Base-by-base conservation (phyloP, 2,329 filamentous ascomycete genomes). In the Aspergillus jensenii region DNA sequence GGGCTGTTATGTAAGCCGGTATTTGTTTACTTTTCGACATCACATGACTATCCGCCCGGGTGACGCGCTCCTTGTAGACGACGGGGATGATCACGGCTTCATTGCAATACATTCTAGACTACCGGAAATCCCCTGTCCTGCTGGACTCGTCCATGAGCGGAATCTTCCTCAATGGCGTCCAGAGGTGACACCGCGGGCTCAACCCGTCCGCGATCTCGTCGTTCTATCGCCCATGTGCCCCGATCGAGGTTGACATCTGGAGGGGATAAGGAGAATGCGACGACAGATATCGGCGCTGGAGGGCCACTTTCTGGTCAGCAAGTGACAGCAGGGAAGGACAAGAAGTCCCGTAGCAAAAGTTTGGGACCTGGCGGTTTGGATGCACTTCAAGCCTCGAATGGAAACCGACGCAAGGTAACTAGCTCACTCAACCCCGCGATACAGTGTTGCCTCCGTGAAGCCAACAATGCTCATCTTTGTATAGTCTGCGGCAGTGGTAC, bases 261-360 rank as follows among this genome's bases (percentile, higher is more conserved):
- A 39, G 76, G 81, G 62, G 88, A 91, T 68, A 92, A 91, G 74
- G 91, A 96, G 71, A 96, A 96, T 81, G 83, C 84, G 69, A 90
- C 88, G 3, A 77, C 87, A 44, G 87, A 91, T 65, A 74, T 89
- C 56, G 82, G 81, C 60, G 81, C 83, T 63, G 61, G 72, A 4
- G 71, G 69, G 48, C 52, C 65, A 9, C 65, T 66, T 12, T 66
- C 61, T 21, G 62, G 52, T 14, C 68, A 61, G 19, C 53, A 63
- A n/a, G 70, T 67, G 51, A 25, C 62, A 84, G 83, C 67, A 9
- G 71, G 65, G 33, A 71, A 71, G 52, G 76, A 77, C 40, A 82
- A 82, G 78, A 93, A 92, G 77, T 90, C 89, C 58, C 87, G 95
- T 64, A 97, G 93, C 77, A 98, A 97, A 81, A 98, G 93, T 77